These are phyloP conservation scores for Jackrogersella minutella DNA, from an alignment of 495 filamentous ascomycete species.

Conservation along the genomic window DNA sequence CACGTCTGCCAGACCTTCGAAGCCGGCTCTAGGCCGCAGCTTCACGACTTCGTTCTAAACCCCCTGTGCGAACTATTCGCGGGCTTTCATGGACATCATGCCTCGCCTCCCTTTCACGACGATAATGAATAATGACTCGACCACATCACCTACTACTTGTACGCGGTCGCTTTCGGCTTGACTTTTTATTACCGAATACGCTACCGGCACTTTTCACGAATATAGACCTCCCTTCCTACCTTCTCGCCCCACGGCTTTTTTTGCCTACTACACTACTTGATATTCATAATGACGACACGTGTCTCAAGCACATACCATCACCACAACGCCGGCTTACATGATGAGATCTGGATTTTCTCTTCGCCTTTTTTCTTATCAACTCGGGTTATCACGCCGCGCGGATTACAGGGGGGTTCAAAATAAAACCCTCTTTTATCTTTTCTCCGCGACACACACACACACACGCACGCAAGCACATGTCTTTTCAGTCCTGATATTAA, in stretches of 20 bases:
- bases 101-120: slow-evolving; percentile 30
- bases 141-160: slow-evolving; percentile 26
- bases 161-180: slow-evolving; percentile 13
- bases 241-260: slow-evolving; percentile 41
- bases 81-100: not conserved
- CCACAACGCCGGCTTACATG: slow-evolving; percentile 25
- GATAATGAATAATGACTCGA: slow-evolving; percentile 44
- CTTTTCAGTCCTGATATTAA: slow-evolving; percentile 7
- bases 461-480: no score
- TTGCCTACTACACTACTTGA: slow-evolving; percentile 36
- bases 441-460: no score
- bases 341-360: slow-evolving; percentile 32
- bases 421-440: not conserved
- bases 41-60: slow-evolving; percentile 55
- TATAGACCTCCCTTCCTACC: slow-evolving; percentile 39
- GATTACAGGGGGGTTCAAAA: no score
- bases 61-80: not conserved
- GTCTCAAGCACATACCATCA: slow-evolving; percentile 28
- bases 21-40: slow-evolving; percentile 51
- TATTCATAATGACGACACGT: slow-evolving; percentile 46
- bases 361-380: slow-evolving; percentile 9
- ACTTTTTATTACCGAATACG: slow-evolving; percentile 11
- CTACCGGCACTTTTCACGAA: slow-evolving; percentile 15
- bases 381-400: slow-evolving; percentile 8
- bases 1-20: slow-evolving; percentile 43